Evolutionary conservation across 495 filamentous ascomycete species (phyloP), one percentile per base, ranked within the genome.

Genomic region (Lophiostoma macrostomum): DNA sequence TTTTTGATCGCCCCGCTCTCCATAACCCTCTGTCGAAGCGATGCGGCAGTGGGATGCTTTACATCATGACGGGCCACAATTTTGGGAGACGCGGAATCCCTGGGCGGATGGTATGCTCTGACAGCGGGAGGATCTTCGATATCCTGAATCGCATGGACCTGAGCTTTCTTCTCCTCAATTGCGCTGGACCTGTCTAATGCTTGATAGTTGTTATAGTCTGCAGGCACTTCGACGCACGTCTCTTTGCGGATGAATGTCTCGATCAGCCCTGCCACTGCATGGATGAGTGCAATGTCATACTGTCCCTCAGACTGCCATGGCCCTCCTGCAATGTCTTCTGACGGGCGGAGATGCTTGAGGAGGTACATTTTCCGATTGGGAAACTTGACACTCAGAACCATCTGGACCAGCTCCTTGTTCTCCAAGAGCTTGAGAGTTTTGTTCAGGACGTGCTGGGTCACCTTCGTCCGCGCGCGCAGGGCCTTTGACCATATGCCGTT

Each of bases 221-320:
- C 59, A 44, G 48, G 67, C 80, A 88, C 74, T 14, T 34, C 31
- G 16, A 47, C 56, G 59, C 86, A 90, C 55, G 83, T 90, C 53
- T 76, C 73, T 22, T 69, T 73, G 60, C 81, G 80, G 50, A 97
- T 83, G 43, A 81, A 85, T 50, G 80, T 78, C 56, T 87, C 82
- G 14, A 95, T 78, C 44, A 85, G 79, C 3, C 76, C 73, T 25
- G 83, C 74, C 12, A 94, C 73, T 27, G 73, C 76, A 19, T 84
- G 79, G 63, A 97, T 90, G 65, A 98, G 90, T 38, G 85, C 84
- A 30, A 84, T 80, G 66, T 98, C 93, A 2, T 96, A 77, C 31
- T 86, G 85, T 6, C 85, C 86, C 42, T 95, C 87, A 18, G 86
- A 90, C 61, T 90, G 96, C 87, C 91, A 98, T 14, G 88, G 84